Evolutionary conservation across 164 flowering plant species (phyloP).

Genomic region (Paratinospora sagittata): DNA sequence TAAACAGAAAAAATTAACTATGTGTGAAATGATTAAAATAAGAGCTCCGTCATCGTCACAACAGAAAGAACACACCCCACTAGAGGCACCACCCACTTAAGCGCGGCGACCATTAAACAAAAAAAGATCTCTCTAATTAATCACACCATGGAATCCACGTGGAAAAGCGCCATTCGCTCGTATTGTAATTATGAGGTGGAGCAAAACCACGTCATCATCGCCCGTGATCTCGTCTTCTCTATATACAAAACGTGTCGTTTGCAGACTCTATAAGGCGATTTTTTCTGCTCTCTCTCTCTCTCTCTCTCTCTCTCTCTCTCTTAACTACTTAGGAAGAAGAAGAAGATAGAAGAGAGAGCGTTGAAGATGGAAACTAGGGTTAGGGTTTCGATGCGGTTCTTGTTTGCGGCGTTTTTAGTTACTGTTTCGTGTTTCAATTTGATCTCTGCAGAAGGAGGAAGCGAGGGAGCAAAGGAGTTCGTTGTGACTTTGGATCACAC

Average conservation of each 20-base stretch:
- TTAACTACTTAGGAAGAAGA: not conserved
- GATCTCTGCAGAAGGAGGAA: slow-evolving; percentile 23
- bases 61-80: too few species aligned
- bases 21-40: too few species aligned
- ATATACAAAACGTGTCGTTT: not conserved
- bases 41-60: too few species aligned
- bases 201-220: not conserved
- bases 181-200: not conserved
- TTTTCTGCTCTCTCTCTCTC: too few species aligned
- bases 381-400: slow-evolving; percentile 28
- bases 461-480: slow-evolving; percentile 26
- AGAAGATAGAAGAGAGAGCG: not conserved
- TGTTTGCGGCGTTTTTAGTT: slow-evolving; percentile 11
- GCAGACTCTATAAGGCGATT: not conserved
- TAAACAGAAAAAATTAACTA: too few species aligned
- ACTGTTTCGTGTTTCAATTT: slow-evolving; percentile 13
- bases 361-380: slow-evolving; percentile 2
- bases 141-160: not conserved
- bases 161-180: not conserved
- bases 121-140: too few species aligned
- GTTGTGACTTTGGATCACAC: slow-evolving; percentile 73
- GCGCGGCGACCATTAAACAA: too few species aligned
- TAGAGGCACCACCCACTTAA: too few species aligned
- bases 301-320: not conserved
- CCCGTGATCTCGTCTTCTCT: not conserved